Evolutionary conservation across 2,329 filamentous ascomycete species (phyloP), one percentile per base, ranked within the genome.

Genomic region (Rhexocercosporidium sp.): DNA sequence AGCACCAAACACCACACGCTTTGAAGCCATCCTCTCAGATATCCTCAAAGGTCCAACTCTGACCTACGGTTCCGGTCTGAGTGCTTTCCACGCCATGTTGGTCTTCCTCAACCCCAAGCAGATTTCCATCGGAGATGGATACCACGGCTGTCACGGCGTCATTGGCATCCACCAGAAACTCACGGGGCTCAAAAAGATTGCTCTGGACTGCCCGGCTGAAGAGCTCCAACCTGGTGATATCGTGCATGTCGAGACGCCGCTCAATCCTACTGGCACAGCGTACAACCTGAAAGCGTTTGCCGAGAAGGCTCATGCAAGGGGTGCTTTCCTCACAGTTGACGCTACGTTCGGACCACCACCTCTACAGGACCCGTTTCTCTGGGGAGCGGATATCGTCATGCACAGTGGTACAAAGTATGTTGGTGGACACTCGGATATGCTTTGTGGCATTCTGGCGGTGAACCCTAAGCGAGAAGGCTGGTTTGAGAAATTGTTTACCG

Each of bases 381-480:
- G 86, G 78, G 95, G 93, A 56, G 93, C 91, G 31, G 95, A 98
- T 79, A 80, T 94, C 0, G 87, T 97, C 39, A 92, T 98, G 92
- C 96, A 99, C 80, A 91, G 87, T 61, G 96, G 94, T 3, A 97
- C 94, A 20, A 99, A 98, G 84, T 99, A 98, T 80, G 88, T 99
- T 72, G 96, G 96, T 22, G 96, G 96, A 0, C 96, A 99, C 81
- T 95, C 91, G 71, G 96, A 99, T 80, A 85, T 98, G 85, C 87
- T 98, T 6, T 96, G 92, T 76, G 96, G 96, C 25, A 90, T 96
- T 20, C 81, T 99, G 31, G 87, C 88, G 0, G 86, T 94, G 6
- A 82, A 85, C 60, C 85, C 86, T 18, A 78, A 75, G 27, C 81
- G 81, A 56, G 74, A 84, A 60, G 82, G 82, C 4, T 92, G 90